phyloP scores from a whole-genome alignment of 1,284 basidiomycete species.

The Wallemia mellicola region DNA sequence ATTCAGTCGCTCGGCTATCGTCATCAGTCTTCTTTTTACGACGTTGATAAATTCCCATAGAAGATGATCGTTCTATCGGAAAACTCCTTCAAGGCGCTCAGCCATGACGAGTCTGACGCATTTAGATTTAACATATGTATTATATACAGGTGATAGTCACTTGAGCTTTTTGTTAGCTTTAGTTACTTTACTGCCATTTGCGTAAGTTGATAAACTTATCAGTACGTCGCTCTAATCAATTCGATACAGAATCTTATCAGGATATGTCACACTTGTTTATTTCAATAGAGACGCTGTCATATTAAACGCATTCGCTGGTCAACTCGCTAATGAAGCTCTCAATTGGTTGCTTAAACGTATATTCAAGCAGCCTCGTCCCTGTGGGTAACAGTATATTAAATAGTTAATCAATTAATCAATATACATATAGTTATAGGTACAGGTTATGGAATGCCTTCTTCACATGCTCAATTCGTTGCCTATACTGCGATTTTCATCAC shows the following conservation, averaged over 20 bases:
- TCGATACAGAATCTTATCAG: neutral
- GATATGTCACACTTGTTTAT: conserved; percentile 38
- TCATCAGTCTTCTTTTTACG: neutral
- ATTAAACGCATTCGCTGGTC: conserved; percentile 52
- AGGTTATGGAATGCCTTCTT: conserved; percentile 64
- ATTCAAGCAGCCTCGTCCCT: conserved; percentile 29
- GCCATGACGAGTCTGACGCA: neutral
- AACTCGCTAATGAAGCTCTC: conserved; percentile 36
- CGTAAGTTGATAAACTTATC: no score
- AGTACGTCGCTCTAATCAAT: no score
- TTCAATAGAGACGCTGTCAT: conserved; percentile 46
- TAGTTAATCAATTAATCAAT: neutral
- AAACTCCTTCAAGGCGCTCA: neutral
- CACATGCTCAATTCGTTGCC: conserved; percentile 64
- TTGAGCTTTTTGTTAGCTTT: neutral
- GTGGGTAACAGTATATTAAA: neutral
- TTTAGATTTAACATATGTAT: neutral
- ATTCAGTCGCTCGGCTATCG: neutral
- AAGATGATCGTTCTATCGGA: neutral
- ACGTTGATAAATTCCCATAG: neutral
- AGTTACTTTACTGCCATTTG: neutral
- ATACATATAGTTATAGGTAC: conserved; percentile 17
- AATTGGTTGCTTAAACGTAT: conserved; percentile 39
- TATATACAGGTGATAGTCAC: neutral
- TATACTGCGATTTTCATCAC: conserved; percentile 49